A percentile compares a stretch with the other conserved stretches of the same genome.
These are phyloP conservation scores for Citrullus amarus DNA, from an alignment of 306 rosid genomes.

Conservation along the genomic window DNA sequence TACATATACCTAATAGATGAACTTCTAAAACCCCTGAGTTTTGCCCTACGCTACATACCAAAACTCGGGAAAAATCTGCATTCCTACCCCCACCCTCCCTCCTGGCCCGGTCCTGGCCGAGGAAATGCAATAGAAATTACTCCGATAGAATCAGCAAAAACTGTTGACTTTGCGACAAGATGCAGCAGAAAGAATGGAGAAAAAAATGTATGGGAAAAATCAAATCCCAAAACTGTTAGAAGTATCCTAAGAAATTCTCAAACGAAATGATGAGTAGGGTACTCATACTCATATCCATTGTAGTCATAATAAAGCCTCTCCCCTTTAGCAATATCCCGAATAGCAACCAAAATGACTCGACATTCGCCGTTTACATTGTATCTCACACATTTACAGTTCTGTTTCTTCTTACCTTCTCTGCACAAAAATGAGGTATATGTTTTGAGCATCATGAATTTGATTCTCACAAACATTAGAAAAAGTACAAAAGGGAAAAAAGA, in stretches of 20 bases:
- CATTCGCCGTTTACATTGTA: conserved; percentile 62
- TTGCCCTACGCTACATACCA: background rate
- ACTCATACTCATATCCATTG: conserved; percentile 72
- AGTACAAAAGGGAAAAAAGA: background rate
- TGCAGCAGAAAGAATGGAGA: conserved; percentile 10
- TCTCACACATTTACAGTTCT: conserved; percentile 80
- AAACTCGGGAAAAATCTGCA: background rate
- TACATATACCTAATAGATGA: background rate
- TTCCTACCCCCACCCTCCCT: background rate
- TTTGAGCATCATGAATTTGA: conserved; percentile 17
- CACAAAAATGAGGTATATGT: conserved; percentile 23
- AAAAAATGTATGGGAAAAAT: conserved; percentile 24
- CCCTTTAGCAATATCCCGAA: conserved; percentile 66
- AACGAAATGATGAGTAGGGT: conserved; percentile 68
- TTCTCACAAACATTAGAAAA: background rate
- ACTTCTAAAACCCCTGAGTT: background rate
- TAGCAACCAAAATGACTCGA: conserved; percentile 73
- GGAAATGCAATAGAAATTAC: background rate
- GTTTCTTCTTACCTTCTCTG: conserved; percentile 85
- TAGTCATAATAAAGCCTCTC: conserved; percentile 88
- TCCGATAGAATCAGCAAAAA: background rate
- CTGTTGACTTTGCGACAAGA: conserved; percentile 26
- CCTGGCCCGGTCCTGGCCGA: background rate
- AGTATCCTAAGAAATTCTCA: conserved; percentile 26
- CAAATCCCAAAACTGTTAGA: conserved; percentile 19